Evolutionary conservation across 1,284 basidiomycete species (phyloP).

Genomic region (Pseudozyma pruni): DNA sequence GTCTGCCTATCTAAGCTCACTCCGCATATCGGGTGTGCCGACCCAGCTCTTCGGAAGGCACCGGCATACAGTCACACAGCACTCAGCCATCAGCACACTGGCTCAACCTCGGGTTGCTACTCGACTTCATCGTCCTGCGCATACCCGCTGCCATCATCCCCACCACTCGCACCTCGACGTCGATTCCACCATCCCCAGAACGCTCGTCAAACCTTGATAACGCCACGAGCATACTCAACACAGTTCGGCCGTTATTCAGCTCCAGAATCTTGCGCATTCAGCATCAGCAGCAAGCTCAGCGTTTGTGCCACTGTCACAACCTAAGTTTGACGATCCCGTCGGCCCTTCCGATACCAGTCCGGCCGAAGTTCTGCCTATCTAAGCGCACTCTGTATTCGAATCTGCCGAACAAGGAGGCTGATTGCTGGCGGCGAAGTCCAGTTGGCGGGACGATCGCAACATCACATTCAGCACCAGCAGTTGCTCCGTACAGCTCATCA

Average conservation of each 20-base stretch:
- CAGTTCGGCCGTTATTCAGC: too few species aligned
- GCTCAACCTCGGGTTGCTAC: neutral
- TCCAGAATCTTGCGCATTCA: too few species aligned
- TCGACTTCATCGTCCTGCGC: neutral
- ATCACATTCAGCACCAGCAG: neutral
- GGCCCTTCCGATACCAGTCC: too few species aligned
- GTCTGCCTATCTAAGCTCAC: constrained; percentile 24
- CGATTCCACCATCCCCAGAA: neutral
- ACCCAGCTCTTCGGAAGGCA: constrained; percentile 9
- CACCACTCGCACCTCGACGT: neutral
- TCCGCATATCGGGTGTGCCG: constrained; percentile 9
- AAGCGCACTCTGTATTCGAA: too few species aligned
- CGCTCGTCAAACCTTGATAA: too few species aligned
- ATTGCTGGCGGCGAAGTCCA: neutral
- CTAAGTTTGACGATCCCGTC: neutral
- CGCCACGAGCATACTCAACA: too few species aligned
- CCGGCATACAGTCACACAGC: constrained; percentile 8
- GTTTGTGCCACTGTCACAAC: neutral
- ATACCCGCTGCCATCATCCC: neutral
- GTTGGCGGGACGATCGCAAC: neutral
- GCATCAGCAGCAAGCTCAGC: too few species aligned
- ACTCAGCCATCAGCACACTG: too few species aligned
- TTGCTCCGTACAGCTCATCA: neutral
- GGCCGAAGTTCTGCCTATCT: too few species aligned
- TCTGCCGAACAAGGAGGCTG: too few species aligned